Evolutionary conservation across 257 asterid species (phyloP).

Genomic region (Cordia subcordata): DNA sequence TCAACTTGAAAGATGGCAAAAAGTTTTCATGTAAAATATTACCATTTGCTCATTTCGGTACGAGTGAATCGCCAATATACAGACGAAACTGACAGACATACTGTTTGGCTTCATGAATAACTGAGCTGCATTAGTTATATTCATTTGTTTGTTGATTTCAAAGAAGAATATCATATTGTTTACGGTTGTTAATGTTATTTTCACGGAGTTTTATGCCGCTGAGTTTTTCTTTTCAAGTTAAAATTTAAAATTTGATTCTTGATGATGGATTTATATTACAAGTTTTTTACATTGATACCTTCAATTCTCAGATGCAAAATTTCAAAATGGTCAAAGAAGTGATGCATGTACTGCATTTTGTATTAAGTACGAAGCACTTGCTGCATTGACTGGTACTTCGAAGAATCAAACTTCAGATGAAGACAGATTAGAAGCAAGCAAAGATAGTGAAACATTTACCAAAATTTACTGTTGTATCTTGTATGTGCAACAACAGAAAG

Average conservation of each 20-base stretch:
- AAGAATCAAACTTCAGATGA: constrained; percentile 20
- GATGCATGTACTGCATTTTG: too few relatives aligned
- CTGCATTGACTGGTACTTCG: too few relatives aligned
- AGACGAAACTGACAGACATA: constrained; percentile 67
- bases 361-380: too few relatives aligned
- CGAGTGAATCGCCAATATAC: constrained; percentile 26
- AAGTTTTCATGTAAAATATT: constrained; percentile 12
- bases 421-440: constrained; percentile 15
- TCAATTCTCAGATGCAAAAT: too few relatives aligned
- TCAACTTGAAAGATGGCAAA: constrained; percentile 28
- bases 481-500: too few relatives aligned
- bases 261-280: neutral
- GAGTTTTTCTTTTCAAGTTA: constrained; percentile 15
- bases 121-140: constrained; percentile 37
- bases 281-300: neutral
- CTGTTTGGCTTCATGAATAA: constrained; percentile 37
- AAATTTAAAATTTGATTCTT: constrained; percentile 7
- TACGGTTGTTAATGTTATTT: constrained; percentile 13
- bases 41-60: constrained; percentile 39
- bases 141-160: constrained; percentile 23
- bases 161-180: constrained; percentile 22
- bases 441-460: neutral
- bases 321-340: too few relatives aligned
- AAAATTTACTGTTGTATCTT: too few relatives aligned
- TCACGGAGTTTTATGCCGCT: constrained; percentile 28